Conservation (phyloP, 495 filamentous ascomycete species). For the Xylaria palmicola region DNA sequence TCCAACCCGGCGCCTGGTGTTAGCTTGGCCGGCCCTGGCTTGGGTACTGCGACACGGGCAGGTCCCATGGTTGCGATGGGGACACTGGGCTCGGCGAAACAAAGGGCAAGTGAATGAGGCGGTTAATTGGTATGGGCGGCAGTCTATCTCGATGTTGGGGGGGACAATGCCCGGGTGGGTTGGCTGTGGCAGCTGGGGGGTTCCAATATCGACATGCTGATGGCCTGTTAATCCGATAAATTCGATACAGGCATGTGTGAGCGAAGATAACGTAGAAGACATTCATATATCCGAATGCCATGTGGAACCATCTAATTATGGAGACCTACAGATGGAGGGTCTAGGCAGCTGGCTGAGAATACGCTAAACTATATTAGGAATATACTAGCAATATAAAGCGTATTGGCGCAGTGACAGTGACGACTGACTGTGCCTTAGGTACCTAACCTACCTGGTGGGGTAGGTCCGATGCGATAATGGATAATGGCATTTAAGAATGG, state of each 20-base stretch:
- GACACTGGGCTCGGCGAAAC: not conserved
- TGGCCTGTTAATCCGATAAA: not conserved
- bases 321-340: too few relatives aligned
- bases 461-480: not conserved
- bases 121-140: not conserved
- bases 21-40: slow-evolving; percentile 85
- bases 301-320: too few relatives aligned
- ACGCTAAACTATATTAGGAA: too few relatives aligned
- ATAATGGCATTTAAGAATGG: too few relatives aligned
- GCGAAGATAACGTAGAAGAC: too few relatives aligned
- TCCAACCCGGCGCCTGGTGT: slow-evolving; percentile 80
- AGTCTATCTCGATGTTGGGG: not conserved
- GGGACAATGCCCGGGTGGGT: slow-evolving; percentile 12
- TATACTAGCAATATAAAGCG: too few relatives aligned
- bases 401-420: too few relatives aligned
- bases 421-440: too few relatives aligned
- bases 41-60: slow-evolving; percentile 56
- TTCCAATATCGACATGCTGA: not conserved
- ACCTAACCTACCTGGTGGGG: too few relatives aligned
- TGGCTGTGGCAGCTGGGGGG: slow-evolving; percentile 7
- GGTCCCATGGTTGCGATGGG: slow-evolving; percentile 46
- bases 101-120: not conserved
- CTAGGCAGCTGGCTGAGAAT: too few relatives aligned
- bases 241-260: not conserved
- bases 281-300: too few relatives aligned